phyloP scores from a whole-genome alignment of 2,329 filamentous ascomycete species.

The Fusarium udum region DNA sequence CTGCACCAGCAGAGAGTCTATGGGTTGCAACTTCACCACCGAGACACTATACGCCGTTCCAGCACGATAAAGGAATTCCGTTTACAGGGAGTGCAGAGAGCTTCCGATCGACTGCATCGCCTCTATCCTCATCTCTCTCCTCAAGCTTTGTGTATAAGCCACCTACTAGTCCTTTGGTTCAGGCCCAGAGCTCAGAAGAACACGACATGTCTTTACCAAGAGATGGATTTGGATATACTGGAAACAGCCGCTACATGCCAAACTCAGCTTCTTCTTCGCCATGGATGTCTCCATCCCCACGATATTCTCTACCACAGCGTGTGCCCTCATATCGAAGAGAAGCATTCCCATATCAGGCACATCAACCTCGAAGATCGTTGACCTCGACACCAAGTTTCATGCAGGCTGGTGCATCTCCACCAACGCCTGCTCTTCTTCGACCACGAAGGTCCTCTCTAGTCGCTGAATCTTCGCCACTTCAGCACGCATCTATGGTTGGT shows the following conservation, averaged over 20 bases:
- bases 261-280: conserved; percentile 66
- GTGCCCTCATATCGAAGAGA: conserved; percentile 63
- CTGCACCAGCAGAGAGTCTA: conserved; percentile 40
- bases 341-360: conserved; percentile 75
- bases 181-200: conserved; percentile 87
- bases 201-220: conserved; percentile 64
- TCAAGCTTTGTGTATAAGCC: conserved; percentile 85
- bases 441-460: conserved; percentile 75
- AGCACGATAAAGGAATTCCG: conserved; percentile 50
- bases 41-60: conserved; percentile 59
- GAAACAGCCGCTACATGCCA: conserved; percentile 74
- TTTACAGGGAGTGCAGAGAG: conserved; percentile 48
- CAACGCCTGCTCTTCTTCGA: conserved; percentile 60
- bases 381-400: conserved; percentile 62
- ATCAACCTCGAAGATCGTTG: conserved; percentile 80
- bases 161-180: conserved; percentile 90
- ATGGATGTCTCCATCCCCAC: conserved; percentile 53
- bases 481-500: conserved; percentile 95
- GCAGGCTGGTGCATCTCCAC: conserved; percentile 56
- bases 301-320: conserved; percentile 41
- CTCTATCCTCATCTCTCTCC: conserved; percentile 76
- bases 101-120: conserved; percentile 62
- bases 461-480: conserved; percentile 79
- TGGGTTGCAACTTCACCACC: conserved; percentile 69
- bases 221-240: conserved; percentile 60